Evolutionary conservation across 257 asterid species (phyloP).

Genomic region (Rauvolfia tetraphylla): DNA sequence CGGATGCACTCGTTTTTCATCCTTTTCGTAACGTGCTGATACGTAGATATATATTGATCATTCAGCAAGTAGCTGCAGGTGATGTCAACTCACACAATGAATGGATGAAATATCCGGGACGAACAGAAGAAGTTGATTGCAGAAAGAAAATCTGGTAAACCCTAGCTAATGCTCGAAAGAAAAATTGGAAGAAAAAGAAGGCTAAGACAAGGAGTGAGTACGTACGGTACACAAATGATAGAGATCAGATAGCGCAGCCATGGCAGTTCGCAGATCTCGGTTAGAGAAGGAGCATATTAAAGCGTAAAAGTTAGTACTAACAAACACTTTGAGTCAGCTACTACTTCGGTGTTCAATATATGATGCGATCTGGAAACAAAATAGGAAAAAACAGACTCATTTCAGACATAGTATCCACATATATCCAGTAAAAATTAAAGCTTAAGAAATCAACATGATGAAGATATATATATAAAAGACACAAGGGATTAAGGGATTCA

Average conservation of each 20-base stretch:
- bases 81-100: neutral
- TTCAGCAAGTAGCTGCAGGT: neutral
- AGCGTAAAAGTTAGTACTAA: neutral
- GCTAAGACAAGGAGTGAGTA: neutral
- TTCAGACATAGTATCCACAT: neutral
- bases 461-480: neutral
- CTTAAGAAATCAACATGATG: neutral
- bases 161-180: neutral
- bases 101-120: neutral
- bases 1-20: no score
- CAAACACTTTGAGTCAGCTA: neutral
- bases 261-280: neutral
- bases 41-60: neutral
- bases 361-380: neutral
- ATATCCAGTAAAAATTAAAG: neutral
- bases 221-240: neutral
- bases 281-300: neutral
- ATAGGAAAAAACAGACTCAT: neutral
- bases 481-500: neutral
- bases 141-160: slow-evolving; percentile 2
- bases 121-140: neutral
- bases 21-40: no score
- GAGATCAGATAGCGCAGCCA: neutral
- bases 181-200: neutral
- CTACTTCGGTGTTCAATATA: neutral